Evolutionary conservation across 805 yeast species (phyloP), one percentile per base, ranked within the genome.

Genomic region (Lipomyces chichibuensis): DNA sequence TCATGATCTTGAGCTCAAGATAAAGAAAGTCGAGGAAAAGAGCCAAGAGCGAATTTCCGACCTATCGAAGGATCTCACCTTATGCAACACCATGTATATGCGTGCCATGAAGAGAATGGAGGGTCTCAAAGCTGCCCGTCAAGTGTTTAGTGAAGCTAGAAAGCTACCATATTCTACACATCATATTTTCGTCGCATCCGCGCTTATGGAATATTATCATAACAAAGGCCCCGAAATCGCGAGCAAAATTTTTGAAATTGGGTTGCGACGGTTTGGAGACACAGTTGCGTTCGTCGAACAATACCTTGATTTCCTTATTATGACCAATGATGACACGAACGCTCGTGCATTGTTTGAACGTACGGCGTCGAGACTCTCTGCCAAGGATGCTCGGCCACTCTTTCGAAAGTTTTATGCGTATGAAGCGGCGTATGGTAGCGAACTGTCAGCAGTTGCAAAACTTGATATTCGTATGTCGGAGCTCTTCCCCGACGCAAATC

Each of bases 291-390:
- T 87, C 75, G 82, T 92, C 43, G 81, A 83, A 68, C 84, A 84
- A 59, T 94, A 94, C 76, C 80, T 94, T 72, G 85, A 88, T 67
- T 93, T 89, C 74, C 80, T 95, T 70, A 84, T 92, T 25, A 79
- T 83, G 67, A 81, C 84, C 33, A 89, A 88, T 74, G 90, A 88
- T 73, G 93, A 87, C 79, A 79, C 89, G 74, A 83, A 90, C 73
- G 90, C 92, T 20, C 88, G 94, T 72, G 90, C 92, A 8, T 82
- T 92, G 49, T 89, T 94, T 75, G 98, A 95, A 77, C 84, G 89
- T 2, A 87, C 92, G 0, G 81, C 89, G 9, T 85, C 88, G 9
- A 86, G 84, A 56, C 78, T 87, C 66, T 81, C 79, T 52, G 76
- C 79, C 0, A 79, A 76, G n/a, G 77, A 74, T 20, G 75, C 75